These are phyloP conservation scores for Excoecaria agallocha DNA, from an alignment of 345 rosid species.

Conservation along the genomic window DNA sequence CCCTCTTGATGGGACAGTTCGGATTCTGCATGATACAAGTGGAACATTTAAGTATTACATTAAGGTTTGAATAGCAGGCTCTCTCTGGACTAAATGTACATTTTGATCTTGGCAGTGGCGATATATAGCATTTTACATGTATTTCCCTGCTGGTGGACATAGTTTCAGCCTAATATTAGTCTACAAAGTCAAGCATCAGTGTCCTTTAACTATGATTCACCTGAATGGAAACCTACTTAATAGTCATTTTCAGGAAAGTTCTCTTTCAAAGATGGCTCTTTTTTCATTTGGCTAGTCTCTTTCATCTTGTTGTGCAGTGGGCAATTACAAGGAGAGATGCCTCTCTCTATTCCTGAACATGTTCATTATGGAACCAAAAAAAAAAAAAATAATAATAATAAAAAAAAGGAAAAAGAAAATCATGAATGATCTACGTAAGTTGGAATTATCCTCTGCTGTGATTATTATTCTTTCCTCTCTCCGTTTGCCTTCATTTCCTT, in stretches of 20 bases:
- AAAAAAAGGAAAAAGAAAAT: too few relatives aligned
- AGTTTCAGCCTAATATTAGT: background rate
- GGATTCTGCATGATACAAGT: constrained; percentile 67
- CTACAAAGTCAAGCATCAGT: background rate
- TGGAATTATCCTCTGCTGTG: background rate
- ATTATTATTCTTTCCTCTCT: background rate
- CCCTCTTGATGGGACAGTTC: constrained; percentile 79
- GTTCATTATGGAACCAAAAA: too few relatives aligned
- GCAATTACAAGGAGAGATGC: too few relatives aligned
- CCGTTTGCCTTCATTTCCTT: background rate
- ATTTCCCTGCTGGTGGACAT: background rate
- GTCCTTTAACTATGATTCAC: background rate
- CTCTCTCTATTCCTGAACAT: too few relatives aligned
- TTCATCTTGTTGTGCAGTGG: too few relatives aligned
- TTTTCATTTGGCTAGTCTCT: too few relatives aligned
- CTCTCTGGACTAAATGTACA: constrained; percentile 14
- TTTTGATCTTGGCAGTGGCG: background rate
- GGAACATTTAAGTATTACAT: constrained; percentile 96
- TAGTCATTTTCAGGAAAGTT: background rate
- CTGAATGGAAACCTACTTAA: background rate
- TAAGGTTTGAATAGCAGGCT: constrained; percentile 50
- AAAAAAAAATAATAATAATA: too few relatives aligned
- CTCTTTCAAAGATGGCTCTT: background rate
- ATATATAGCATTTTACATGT: background rate
- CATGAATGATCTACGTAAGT: too few relatives aligned